Base-by-base conservation (phyloP, 2,329 filamentous ascomycete species). In the Microdochium trichocladiopsis region DNA sequence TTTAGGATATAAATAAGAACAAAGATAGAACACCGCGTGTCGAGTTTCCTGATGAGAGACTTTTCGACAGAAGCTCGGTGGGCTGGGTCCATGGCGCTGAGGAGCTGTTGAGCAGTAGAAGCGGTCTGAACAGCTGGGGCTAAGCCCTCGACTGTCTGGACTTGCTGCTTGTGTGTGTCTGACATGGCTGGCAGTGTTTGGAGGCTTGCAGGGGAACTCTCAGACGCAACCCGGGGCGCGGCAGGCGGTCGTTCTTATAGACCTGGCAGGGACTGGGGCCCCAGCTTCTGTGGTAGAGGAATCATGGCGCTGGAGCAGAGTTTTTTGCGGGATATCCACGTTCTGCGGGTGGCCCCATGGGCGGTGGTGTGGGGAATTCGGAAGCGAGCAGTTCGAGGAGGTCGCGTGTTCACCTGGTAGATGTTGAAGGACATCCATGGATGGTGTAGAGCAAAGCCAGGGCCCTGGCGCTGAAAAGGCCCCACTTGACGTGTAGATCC, bases 1-100 rank as follows among this genome's bases (percentile, higher is more conserved):
- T 90, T 90, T 68, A 87, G 75, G 64, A 90, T 88, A 62, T 90
- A 90, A 71, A 90, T 87, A 57, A 90, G 65, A 48, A 90, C 80
- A 53, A 90, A 79, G 58, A 87, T 79, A 72, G 65, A 84, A 72
- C 66, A 90, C 54, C 86, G 77, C 21, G 77, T 60, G 63, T 91
- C 88, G 51, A 91, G 83, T 70, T 90, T 91, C 58, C 83, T 78
- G 65, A 83, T 78, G 60, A 92, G 69, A 33, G 73, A 76, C 65
- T 78, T 80, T 67, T 91, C 87, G n/a, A 85, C 77, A 14, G 63
- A 62, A 1, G 63, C 61, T 12, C 83, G 78, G 54, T 81, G 75
- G 41, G 76, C 78, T 0, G 74, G 69, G 52, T 72, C 70, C 61
- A 64, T 61, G 47, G 56, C 52, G 24, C 16, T 18, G 41, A 45